Conservation (phyloP, 257 asterid genomes). For the Dorcoceras hygrometricum region DNA sequence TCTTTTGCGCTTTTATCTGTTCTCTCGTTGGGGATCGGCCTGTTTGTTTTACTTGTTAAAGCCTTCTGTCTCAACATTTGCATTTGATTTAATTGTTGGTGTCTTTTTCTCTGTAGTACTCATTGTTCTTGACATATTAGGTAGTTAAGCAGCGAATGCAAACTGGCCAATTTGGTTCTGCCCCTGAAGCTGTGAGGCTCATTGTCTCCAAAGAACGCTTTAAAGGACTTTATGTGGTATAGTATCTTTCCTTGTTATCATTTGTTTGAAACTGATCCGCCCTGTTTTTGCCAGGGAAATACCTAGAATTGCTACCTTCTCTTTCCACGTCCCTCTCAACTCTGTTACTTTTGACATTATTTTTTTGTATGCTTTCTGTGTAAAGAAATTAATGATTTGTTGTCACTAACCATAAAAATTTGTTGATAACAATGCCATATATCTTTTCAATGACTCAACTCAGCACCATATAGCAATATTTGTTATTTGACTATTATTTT, state of each 20-base stretch:
- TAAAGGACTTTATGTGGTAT: conserved; percentile 94
- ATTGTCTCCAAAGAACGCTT: conserved; percentile 82
- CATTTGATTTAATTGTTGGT: conserved; percentile 28
- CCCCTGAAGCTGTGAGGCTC: conserved; percentile 82
- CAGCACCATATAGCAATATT: conserved; percentile 16
- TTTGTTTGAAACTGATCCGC: not conserved
- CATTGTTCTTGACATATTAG: conserved; percentile 43
- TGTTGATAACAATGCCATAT: not conserved
- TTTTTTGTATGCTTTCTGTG: conserved; percentile 7
- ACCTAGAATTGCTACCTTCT: conserved; percentile 12
- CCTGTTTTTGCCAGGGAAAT: conserved; percentile 18
- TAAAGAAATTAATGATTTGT: conserved; percentile 8
- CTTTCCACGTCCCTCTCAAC: conserved; percentile 11
- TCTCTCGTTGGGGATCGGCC: not conserved
- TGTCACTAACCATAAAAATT: conserved; percentile 7
- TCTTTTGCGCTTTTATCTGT: conserved; percentile 1
- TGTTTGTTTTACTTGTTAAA: conserved; percentile 17
- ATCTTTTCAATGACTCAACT: conserved; percentile 5
- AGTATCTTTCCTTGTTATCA: conserved; percentile 17
- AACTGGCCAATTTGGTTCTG: conserved; percentile 87
- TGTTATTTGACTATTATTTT: not conserved
- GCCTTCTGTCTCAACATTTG: conserved; percentile 17
- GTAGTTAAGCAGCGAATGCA: conserved; percentile 98
- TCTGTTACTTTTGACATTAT: conserved; percentile 3
- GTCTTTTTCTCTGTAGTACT: conserved; percentile 16